A percentile compares a stretch with the other conserved stretches of the same genome.
These are phyloP conservation scores for Nitzschia sp. DNA, from an alignment of 108 stramenopile species.

Conservation along the genomic window DNA sequence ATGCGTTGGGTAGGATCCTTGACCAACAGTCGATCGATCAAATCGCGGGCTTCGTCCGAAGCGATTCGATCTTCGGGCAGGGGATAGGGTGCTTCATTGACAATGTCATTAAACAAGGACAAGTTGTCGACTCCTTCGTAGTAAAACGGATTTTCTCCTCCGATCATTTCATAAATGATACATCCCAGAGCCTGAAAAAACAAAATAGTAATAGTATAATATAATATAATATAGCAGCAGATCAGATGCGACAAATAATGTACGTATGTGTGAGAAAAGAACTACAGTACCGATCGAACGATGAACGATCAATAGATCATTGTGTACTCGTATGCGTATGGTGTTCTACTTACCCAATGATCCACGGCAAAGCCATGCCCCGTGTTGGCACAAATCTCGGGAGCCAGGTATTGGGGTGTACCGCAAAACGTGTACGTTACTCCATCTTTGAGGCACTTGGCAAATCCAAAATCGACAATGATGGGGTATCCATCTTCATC, in stretches of 20 bases:
- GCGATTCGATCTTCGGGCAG: slow-evolving; percentile 37
- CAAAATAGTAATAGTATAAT: not conserved
- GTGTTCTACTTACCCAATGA: slow-evolving; percentile 62
- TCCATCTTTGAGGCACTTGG: slow-evolving; percentile 47
- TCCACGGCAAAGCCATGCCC: slow-evolving; percentile 86
- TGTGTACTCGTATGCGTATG: too few relatives aligned
- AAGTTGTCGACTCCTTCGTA: slow-evolving; percentile 64
- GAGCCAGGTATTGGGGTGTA: slow-evolving; percentile 86
- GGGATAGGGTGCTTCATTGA: slow-evolving; percentile 47
- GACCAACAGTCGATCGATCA: slow-evolving; percentile 47
- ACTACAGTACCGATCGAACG: not conserved
- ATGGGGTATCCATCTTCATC: slow-evolving; percentile 77
- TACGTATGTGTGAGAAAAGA: too few relatives aligned
- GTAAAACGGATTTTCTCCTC: slow-evolving; percentile 70
- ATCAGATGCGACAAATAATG: too few relatives aligned
- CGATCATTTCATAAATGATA: slow-evolving; percentile 77
- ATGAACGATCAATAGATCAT: too few relatives aligned
- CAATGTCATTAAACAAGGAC: slow-evolving; percentile 75
- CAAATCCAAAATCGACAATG: slow-evolving; percentile 90
- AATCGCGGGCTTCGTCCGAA: slow-evolving; percentile 23
- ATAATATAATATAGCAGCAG: not conserved
- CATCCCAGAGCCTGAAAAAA: slow-evolving; percentile 67
- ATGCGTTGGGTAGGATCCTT: slow-evolving; percentile 49
- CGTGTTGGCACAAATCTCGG: slow-evolving; percentile 76
- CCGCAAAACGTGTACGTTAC: slow-evolving; percentile 87